phyloP scores from a whole-genome alignment of 805 yeast genomes.

The Candida andamanensis region DNA sequence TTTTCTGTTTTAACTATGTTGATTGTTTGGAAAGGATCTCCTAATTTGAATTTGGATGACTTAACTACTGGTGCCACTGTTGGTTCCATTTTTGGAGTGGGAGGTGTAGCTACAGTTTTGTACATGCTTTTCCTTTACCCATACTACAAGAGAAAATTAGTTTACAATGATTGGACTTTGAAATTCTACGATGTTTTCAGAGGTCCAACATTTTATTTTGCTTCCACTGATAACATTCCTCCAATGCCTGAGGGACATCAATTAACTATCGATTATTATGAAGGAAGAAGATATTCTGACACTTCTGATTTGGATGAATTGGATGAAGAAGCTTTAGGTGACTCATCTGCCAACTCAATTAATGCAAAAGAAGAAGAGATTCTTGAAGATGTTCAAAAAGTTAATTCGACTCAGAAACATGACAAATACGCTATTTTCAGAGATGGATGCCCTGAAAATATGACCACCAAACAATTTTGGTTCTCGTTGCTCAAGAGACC shows the following conservation, averaged over 20 bases:
- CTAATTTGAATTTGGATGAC: constrained; percentile 52
- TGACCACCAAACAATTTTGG: constrained; percentile 39
- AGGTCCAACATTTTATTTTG: constrained; percentile 57
- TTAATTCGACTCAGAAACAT: constrained; percentile 1
- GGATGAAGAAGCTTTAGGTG: constrained; percentile 9
- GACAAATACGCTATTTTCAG: constrained; percentile 1
- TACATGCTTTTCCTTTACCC: constrained; percentile 57
- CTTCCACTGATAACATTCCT: constrained; percentile 52
- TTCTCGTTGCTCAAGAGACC: constrained; percentile 40
- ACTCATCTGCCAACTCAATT: constrained; percentile 8
- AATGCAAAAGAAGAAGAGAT: constrained; percentile 6
- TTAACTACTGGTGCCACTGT: constrained; percentile 48
- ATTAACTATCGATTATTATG: constrained; percentile 59
- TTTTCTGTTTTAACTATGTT: constrained; percentile 66
- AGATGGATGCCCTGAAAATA: constrained; percentile 9
- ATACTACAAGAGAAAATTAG: constrained; percentile 53
- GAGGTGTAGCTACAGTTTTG: constrained; percentile 47
- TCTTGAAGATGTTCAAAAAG: constrained; percentile 6
- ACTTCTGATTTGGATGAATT: constrained; percentile 1
- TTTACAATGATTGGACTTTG: constrained; percentile 63
- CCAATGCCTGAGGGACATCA: constrained; percentile 59
- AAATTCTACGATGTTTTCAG: constrained; percentile 48
- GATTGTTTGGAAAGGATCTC: constrained; percentile 79
- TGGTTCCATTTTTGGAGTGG: constrained; percentile 63
- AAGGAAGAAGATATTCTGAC: constrained; percentile 46